Evolutionary conservation across 2,329 filamentous ascomycete genomes (phyloP), one percentile per base, ranked within the genome.

Genomic region (Fusarium scirpi): DNA sequence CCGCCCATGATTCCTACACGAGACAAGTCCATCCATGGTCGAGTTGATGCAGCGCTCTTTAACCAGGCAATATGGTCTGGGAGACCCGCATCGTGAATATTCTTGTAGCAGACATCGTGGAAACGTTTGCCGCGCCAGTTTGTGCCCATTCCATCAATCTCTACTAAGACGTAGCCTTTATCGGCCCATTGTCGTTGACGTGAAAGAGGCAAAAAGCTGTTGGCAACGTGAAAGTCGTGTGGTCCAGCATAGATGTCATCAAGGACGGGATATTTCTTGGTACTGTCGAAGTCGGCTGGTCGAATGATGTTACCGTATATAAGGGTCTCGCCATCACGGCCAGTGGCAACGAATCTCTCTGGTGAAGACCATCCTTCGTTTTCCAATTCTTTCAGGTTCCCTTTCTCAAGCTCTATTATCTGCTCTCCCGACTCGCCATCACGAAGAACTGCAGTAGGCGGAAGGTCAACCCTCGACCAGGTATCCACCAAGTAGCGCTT

Each of bases 71-170:
- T 76, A 30, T 77, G 77, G 9, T 79, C 77, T 13, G 72, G 69
- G 29, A 79, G 73, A 0, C 77, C 77, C 0, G 71, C 63, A 47
- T 79, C 77, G 6, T 69, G 55, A 10, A 78, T 58, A 15, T 77
- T 74, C 67, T 79, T 78, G 48, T 74, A 75, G 48, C 74, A 76
- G 4, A 76, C 65, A 24, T 78, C 70, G 43, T 79, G 77, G 32
- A 79, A 79, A 15, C 40, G 40, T 59, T 78, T 79, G 10, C 56
- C 60, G 20, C 77, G 75, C 72, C 73, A 77, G 52, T 75, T 76
- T 3, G 77, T 79, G 9, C 77, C 77, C 77, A 78, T 79, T 52
- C 77, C 77, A 44, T 79, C 77, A 10, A 76, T 32, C 9, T 71
- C 67, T 7, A 78, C 77, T 5, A 79, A 66, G 25, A 79, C 51